phyloP scores from a whole-genome alignment of 2,329 filamentous ascomycete species.

The Talaromyces funiculosus region DNA sequence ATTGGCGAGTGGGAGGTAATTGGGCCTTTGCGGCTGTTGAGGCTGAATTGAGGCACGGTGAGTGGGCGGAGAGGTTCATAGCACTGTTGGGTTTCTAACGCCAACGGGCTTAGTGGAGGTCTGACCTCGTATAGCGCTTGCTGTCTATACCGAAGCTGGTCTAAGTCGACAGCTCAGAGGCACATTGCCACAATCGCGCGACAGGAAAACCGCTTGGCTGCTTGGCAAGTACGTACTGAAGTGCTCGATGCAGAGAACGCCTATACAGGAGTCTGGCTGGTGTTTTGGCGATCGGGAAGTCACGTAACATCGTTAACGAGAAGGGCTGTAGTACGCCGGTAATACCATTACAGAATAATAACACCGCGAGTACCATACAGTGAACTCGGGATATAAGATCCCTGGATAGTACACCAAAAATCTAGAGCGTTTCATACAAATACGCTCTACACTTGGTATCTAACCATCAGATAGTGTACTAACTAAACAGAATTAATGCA shows the following conservation, averaged over 20 bases:
- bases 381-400: too few relatives aligned
- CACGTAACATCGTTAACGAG: too few relatives aligned
- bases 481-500: too few relatives aligned
- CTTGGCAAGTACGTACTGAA: neutral
- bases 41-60: conserved; percentile 4
- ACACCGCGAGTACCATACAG: too few relatives aligned
- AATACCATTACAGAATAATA: neutral
- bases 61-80: neutral
- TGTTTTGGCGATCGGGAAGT: neutral
- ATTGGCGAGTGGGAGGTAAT: neutral
- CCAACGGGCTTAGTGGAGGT: neutral
- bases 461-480: too few relatives aligned
- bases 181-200: neutral
- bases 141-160: neutral
- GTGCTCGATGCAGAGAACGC: neutral
- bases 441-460: too few relatives aligned
- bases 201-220: neutral
- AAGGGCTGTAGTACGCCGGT: too few relatives aligned
- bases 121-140: neutral
- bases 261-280: too few relatives aligned
- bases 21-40: neutral
- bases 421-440: too few relatives aligned
- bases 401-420: too few relatives aligned
- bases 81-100: neutral
- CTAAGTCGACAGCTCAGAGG: neutral